These are phyloP conservation scores for Lachancea meyersii DNA, from an alignment of 805 yeast species.

Conservation along the genomic window DNA sequence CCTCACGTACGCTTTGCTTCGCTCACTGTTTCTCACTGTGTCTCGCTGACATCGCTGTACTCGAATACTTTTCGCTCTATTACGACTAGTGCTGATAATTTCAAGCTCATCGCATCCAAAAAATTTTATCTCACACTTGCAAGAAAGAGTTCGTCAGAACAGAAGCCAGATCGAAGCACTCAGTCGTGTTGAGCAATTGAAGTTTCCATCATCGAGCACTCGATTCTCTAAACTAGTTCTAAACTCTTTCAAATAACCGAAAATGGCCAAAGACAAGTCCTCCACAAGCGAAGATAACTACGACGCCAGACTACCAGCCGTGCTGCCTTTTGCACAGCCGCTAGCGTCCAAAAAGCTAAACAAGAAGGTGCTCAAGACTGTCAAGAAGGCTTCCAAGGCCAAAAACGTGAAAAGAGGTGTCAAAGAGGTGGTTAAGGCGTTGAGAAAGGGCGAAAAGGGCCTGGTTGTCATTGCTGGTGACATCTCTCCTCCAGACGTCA, in stretches of 20 bases:
- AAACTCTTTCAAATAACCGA: background rate
- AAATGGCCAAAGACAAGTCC: constrained; percentile 22
- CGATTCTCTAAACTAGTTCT: background rate
- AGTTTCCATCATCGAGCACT: too few species aligned
- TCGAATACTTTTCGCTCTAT: background rate
- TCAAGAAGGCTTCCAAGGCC: constrained; percentile 96
- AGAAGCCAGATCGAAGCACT: background rate
- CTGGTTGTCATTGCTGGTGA: constrained; percentile 96
- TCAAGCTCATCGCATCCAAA: background rate
- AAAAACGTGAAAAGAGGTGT: constrained; percentile 98
- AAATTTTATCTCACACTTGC: background rate
- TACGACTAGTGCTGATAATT: background rate
- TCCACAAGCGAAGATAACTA: constrained; percentile 63
- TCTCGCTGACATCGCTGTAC: too few species aligned
- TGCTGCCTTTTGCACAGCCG: constrained; percentile 88
- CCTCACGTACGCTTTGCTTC: too few species aligned
- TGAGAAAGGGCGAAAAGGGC: constrained; percentile 97
- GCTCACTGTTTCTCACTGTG: too few species aligned
- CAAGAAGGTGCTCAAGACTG: constrained; percentile 90
- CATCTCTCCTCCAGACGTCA: constrained; percentile 94
- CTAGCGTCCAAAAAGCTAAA: constrained; percentile 93
- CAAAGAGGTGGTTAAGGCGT: constrained; percentile 95
- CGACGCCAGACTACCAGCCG: constrained; percentile 85
- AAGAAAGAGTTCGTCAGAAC: background rate
- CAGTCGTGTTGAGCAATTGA: too few species aligned